Evolutionary conservation across 805 yeast genomes (phyloP).

Genomic region (Metschnikowia peoriensis): DNA sequence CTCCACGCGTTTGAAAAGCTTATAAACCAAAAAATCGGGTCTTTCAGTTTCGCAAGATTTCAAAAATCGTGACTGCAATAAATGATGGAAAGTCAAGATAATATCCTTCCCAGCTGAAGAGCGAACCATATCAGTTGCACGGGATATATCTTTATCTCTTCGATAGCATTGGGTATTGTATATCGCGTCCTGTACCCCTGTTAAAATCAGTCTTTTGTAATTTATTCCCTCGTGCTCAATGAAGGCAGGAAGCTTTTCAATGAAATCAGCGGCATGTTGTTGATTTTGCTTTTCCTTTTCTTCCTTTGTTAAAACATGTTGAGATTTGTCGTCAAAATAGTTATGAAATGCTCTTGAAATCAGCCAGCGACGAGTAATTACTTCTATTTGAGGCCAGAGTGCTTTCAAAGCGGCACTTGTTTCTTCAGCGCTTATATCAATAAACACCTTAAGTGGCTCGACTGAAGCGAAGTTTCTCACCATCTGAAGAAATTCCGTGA

Average conservation of each 20-base stretch:
- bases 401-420: background rate
- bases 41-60: background rate
- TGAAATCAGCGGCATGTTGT: too few species aligned
- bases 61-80: background rate
- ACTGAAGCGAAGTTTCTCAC: background rate
- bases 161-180: too few species aligned
- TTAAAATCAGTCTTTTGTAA: too few species aligned
- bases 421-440: constrained; percentile 1
- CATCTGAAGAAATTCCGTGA: background rate
- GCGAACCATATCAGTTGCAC: too few species aligned
- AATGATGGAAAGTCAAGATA: background rate
- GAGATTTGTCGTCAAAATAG: background rate
- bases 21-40: background rate
- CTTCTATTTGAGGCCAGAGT: background rate
- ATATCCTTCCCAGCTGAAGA: background rate
- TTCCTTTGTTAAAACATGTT: background rate
- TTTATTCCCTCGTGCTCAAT: too few species aligned
- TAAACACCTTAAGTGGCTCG: background rate
- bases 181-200: too few species aligned
- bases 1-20: background rate
- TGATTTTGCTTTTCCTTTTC: background rate
- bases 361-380: background rate
- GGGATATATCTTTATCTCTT: too few species aligned
- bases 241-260: too few species aligned
- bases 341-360: background rate